Percentiles rank a stretch among this genome's conserved stretches.
Evolutionary conservation across 305 asterid species (phyloP).

Genomic region (Vinca major): DNA sequence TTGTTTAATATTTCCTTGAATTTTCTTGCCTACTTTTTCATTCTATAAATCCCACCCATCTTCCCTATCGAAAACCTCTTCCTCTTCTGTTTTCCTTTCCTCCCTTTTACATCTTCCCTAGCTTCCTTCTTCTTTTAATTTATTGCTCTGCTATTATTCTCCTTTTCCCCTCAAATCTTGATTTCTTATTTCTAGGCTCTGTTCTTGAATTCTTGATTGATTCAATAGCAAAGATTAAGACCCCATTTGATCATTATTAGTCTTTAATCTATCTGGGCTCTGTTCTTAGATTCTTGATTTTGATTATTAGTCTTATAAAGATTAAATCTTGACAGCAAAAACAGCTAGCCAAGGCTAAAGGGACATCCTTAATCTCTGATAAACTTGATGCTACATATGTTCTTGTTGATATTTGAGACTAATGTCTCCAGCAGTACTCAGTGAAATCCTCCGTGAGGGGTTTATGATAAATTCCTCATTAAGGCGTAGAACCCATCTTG

Average conservation of each 20-base stretch:
- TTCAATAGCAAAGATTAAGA: too few relatives aligned
- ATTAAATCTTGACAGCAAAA: conserved; percentile 10
- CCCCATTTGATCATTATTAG: too few relatives aligned
- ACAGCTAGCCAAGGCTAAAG: background rate
- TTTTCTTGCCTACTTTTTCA: conserved; percentile 16
- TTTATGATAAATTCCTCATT: conserved; percentile 54
- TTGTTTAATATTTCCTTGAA: conserved; percentile 2
- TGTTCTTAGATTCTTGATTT: too few relatives aligned
- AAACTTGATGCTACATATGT: conserved; percentile 31
- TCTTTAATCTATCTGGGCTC: too few relatives aligned
- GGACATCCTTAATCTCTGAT: background rate
- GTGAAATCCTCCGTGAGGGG: conserved; percentile 69
- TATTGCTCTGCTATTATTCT: background rate
- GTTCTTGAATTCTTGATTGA: too few relatives aligned
- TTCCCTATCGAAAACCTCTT: conserved; percentile 36
- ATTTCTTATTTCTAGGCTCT: background rate
- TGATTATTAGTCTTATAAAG: background rate
- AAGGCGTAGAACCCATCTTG: conserved; percentile 64
- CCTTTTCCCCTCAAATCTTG: background rate
- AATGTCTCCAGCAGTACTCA: conserved; percentile 61
- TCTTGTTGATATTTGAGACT: conserved; percentile 30
- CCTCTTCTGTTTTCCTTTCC: conserved; percentile 22
- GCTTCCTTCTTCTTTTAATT: too few relatives aligned
- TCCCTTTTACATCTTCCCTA: conserved; percentile 7
- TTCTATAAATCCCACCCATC: conserved; percentile 41